phyloP scores from a whole-genome alignment of 208 protist genomes.

The Leishmania gerbilli region DNA sequence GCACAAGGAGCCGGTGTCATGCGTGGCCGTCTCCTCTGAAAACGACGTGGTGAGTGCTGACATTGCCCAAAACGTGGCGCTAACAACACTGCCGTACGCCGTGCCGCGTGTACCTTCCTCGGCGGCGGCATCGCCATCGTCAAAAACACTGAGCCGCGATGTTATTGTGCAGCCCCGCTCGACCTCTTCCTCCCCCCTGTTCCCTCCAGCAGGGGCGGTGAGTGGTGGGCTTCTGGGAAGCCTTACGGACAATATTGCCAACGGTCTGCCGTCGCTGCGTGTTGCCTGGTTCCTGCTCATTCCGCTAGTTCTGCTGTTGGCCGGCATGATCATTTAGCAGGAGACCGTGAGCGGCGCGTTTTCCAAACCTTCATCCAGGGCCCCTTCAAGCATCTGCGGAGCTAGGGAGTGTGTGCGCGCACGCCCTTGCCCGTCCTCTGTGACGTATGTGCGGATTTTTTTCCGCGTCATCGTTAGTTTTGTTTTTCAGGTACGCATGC shows the following conservation, averaged over 20 bases:
- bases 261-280: background rate
- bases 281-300: constrained; percentile 8
- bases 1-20: constrained; percentile 80
- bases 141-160: background rate
- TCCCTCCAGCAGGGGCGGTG: constrained; percentile 1
- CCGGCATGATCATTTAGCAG: background rate
- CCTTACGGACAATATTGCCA: background rate
- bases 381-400: background rate
- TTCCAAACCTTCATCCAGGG: background rate
- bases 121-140: too few species aligned
- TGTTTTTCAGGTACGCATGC: background rate
- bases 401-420: background rate
- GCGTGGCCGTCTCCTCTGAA: constrained; percentile 59
- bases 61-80: constrained; percentile 81
- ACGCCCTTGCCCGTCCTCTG: background rate
- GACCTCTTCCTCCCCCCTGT: constrained; percentile 11
- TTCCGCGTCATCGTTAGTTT: background rate
- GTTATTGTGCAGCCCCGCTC: constrained; percentile 9
- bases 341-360: background rate
- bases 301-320: constrained; percentile 15
- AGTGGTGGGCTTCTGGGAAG: background rate
- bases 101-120: background rate
- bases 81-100: constrained; percentile 50
- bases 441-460: background rate
- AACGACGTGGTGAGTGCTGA: constrained; percentile 79